These are phyloP conservation scores for Solanum sitiens DNA, from an alignment of 257 asterid genomes.

Conservation along the genomic window DNA sequence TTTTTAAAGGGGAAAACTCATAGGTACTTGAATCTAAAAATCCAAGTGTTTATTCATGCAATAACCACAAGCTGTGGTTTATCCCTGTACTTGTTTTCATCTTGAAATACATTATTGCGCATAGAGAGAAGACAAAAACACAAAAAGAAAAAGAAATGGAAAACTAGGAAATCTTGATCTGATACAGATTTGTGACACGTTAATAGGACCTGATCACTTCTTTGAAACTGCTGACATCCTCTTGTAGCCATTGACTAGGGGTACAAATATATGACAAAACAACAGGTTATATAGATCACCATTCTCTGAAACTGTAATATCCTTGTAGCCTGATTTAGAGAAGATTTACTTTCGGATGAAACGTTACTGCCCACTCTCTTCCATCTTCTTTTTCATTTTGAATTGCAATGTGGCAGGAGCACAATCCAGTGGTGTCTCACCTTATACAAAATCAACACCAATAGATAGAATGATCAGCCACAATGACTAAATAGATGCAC, in stretches of 20 bases:
- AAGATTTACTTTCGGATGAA: neutral
- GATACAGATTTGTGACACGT: neutral
- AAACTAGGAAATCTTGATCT: neutral
- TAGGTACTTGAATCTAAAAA: neutral
- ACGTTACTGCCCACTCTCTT: conserved; percentile 17
- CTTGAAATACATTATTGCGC: neutral
- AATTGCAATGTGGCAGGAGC: conserved; percentile 93
- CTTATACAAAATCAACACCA: conserved; percentile 24
- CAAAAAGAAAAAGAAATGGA: neutral
- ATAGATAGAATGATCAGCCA: neutral
- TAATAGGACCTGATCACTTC: neutral
- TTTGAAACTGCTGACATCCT: neutral
- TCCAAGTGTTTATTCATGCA: neutral
- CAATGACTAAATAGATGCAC: neutral
- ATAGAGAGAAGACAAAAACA: neutral
- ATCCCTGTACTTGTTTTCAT: neutral
- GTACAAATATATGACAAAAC: neutral
- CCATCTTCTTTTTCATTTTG: conserved; percentile 81
- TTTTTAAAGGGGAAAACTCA: neutral
- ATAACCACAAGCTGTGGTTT: neutral
- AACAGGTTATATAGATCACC: neutral
- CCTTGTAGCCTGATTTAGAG: neutral
- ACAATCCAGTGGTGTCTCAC: conserved; percentile 93
- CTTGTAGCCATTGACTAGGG: neutral
- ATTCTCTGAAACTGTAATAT: neutral